Conservation (phyloP, 2,329 filamentous ascomycete genomes). For the Diaporthe eres region DNA sequence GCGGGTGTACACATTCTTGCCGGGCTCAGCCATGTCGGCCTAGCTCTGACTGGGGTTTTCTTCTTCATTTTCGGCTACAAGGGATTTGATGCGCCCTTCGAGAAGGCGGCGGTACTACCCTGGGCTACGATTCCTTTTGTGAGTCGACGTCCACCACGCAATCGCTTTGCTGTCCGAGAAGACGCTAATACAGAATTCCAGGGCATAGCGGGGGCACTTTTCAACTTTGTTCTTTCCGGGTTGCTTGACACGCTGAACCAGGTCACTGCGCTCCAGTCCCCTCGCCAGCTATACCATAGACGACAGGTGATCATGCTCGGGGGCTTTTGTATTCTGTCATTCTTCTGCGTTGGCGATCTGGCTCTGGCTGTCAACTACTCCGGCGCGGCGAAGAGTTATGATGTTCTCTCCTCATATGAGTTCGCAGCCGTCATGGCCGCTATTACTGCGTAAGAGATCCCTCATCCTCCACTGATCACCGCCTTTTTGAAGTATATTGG, state of each 20-base stretch:
- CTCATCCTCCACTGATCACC: no score
- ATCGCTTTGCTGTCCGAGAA: no score
- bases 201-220: not conserved
- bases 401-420: not conserved
- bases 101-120: not conserved
- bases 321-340: not conserved
- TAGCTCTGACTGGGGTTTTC: not conserved
- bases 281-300: not conserved
- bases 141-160: not conserved
- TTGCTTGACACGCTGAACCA: not conserved
- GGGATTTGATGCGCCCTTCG: not conserved
- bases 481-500: not conserved
- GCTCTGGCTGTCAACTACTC: constrained; percentile 1
- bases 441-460: not conserved
- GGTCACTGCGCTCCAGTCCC: not conserved
- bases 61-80: not conserved
- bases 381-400: not conserved
- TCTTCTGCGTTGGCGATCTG: not conserved
- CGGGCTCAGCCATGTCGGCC: not conserved
- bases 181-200: not conserved
- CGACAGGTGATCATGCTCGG: not conserved
- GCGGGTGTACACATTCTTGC: not conserved
- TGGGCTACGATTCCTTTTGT: not conserved
- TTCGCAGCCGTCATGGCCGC: not conserved
- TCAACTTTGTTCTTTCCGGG: not conserved